Evolutionary conservation across 2,329 filamentous ascomycete genomes (phyloP), one percentile per base, ranked within the genome.

Genomic region (Thielaviopsis ethacetica): DNA sequence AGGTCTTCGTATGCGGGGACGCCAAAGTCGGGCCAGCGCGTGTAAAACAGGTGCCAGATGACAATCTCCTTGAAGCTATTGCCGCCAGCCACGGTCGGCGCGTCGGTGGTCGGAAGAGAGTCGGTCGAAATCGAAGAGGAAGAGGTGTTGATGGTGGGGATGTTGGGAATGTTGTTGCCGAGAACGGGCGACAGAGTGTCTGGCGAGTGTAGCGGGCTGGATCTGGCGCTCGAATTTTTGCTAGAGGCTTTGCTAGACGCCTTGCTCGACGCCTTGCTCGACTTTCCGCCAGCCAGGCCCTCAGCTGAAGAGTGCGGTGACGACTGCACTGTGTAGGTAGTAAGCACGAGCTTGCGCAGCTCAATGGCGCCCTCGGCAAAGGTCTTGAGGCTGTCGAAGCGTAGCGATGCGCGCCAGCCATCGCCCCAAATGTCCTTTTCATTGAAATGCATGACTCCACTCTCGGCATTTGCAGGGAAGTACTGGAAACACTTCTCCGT

Each of bases 401-500:
- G 81, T 21, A 97, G 76, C 17, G 77, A 79, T 13, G 85, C 88
- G 51, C 79, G 73, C 71, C 88, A 85, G 15, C 78, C 80, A 62
- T 88, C 82, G 52, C 76, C 76, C 65, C 85, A 85, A 62, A 82
- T 78, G 63, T 85, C 77, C 3, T 76, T 70, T 62, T 83, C 77
- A 67, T 88, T 86, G 64, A 88, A 71, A 54, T 73, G 70, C 66
- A 76, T 77, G 0, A 75, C 75, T 4, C 76, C 69, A 10, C 79
- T 73, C 3, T 80, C 76, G 17, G 76, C 68, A 50, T 73, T 71
- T 58, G 76, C 70, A 0, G 91, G 91, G 64, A 91, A 96, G 71
- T 98, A 98, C 52, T 85, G 87, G 64, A 81, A 88, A 71, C 91
- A 97, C 70, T 96, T 95, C 70, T 94, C 82, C 66, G 80, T 75